These are phyloP conservation scores for Cryptococcus amylolentus DNA, from an alignment of 1,284 basidiomycete species.

Conservation along the genomic window DNA sequence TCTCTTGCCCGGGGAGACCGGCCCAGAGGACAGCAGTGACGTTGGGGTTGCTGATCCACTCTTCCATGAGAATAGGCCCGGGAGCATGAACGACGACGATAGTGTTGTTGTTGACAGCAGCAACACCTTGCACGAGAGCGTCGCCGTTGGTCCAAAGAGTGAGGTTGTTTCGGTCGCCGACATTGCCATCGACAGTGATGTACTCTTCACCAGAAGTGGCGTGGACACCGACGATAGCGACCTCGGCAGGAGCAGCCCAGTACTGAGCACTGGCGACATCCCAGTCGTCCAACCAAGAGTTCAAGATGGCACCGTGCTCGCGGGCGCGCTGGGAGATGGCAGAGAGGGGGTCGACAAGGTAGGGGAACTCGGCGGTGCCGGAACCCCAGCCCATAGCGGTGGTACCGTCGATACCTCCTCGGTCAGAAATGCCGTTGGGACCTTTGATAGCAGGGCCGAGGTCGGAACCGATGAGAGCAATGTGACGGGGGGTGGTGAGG, in stretches of 20 bases:
- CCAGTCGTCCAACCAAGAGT: constrained; percentile 62
- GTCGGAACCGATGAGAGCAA: constrained; percentile 64
- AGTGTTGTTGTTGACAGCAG: constrained; percentile 60
- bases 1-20: constrained; percentile 64
- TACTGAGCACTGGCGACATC: constrained; percentile 56
- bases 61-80: constrained; percentile 67
- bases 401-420: constrained; percentile 54
- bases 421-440: constrained; percentile 68
- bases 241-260: constrained; percentile 57
- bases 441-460: constrained; percentile 66
- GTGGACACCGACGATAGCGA: constrained; percentile 64
- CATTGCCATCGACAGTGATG: constrained; percentile 55
- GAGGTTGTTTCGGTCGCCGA: constrained; percentile 69
- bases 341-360: constrained; percentile 58
- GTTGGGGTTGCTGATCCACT: constrained; percentile 64
- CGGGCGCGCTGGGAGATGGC: constrained; percentile 62
- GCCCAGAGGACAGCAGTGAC: constrained; percentile 58
- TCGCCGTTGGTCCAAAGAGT: constrained; percentile 77
- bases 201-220: constrained; percentile 72
- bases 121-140: constrained; percentile 46
- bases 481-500: constrained; percentile 50
- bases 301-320: constrained; percentile 56
- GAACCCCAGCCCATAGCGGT: constrained; percentile 82
- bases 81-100: constrained; percentile 76
- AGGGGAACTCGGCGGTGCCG: constrained; percentile 56